phyloP scores from a whole-genome alignment of 83 land plant species.

The Diphasiastrum complanatum region DNA sequence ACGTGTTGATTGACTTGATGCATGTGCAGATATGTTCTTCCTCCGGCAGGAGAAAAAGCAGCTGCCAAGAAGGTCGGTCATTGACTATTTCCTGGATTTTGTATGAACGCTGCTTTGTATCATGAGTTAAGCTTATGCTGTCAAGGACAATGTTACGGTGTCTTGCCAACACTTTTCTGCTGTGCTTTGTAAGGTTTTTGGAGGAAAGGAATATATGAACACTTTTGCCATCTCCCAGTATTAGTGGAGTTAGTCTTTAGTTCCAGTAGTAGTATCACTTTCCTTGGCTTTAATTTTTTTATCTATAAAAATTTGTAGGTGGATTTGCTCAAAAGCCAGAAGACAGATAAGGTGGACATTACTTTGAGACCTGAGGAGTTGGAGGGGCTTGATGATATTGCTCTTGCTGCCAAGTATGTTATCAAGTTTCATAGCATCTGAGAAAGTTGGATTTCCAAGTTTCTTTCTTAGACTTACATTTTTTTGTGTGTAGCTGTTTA shows the following conservation, averaged over 20 bases:
- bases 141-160: too few relatives aligned
- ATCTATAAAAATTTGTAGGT: slow-evolving; percentile 39
- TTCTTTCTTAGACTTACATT: neutral
- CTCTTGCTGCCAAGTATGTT: slow-evolving; percentile 82
- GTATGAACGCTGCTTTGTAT: neutral
- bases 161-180: too few relatives aligned
- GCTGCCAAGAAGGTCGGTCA: slow-evolving; percentile 70
- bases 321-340: slow-evolving; percentile 81
- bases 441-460: neutral
- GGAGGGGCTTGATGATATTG: slow-evolving; percentile 75
- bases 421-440: neutral
- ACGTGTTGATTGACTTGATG: neutral
- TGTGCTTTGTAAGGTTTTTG: too few relatives aligned
- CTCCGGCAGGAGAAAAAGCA: slow-evolving; percentile 52
- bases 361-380: slow-evolving; percentile 90
- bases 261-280: too few relatives aligned
- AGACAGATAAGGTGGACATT: slow-evolving; percentile 90
- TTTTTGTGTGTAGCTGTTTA: neutral
- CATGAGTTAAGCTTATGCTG: too few relatives aligned
- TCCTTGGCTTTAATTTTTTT: neutral
- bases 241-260: too few relatives aligned
- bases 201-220: too few relatives aligned
- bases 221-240: too few relatives aligned
- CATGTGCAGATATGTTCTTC: slow-evolving; percentile 60
- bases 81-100: neutral